Evolutionary conservation across 2,329 filamentous ascomycete species (phyloP).

Genomic region (Fusarium coicis): DNA sequence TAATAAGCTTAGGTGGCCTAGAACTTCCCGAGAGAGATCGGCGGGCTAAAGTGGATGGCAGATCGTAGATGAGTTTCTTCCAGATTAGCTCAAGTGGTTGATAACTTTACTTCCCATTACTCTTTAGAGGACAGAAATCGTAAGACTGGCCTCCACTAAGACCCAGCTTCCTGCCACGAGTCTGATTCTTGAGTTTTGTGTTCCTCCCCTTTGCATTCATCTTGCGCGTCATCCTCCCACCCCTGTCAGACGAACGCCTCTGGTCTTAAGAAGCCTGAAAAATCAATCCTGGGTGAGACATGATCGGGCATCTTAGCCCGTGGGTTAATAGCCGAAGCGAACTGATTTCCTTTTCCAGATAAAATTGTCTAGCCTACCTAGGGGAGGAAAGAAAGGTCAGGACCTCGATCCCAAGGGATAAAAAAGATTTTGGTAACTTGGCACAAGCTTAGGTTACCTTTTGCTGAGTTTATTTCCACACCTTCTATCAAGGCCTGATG

Average conservation of each 20-base stretch:
- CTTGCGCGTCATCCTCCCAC: slow-evolving; percentile 1
- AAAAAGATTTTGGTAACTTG: neutral
- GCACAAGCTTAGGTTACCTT: neutral
- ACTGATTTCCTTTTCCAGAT: neutral
- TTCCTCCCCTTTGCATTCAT: neutral
- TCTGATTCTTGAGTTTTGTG: neutral
- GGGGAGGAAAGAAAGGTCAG: neutral
- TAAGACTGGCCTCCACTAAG: neutral
- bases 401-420: neutral
- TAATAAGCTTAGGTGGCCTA: slow-evolving; percentile 16
- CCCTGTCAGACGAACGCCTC: slow-evolving; percentile 18
- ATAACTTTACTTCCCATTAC: slow-evolving; percentile 2
- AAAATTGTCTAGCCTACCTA: neutral
- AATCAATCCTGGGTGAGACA: neutral
- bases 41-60: slow-evolving; percentile 25
- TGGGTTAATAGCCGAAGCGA: neutral
- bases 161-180: neutral
- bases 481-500: neutral
- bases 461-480: neutral
- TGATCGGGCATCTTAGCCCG: neutral
- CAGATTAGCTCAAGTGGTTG: slow-evolving; percentile 32
- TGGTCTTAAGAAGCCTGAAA: neutral
- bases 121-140: neutral
- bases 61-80: slow-evolving; percentile 4
- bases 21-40: slow-evolving; percentile 29